A percentile compares a stretch with the other conserved stretches of the same genome.
These are phyloP conservation scores for Pseudotsuga menziesii DNA, from an alignment of 75 land plant species.

Conservation along the genomic window DNA sequence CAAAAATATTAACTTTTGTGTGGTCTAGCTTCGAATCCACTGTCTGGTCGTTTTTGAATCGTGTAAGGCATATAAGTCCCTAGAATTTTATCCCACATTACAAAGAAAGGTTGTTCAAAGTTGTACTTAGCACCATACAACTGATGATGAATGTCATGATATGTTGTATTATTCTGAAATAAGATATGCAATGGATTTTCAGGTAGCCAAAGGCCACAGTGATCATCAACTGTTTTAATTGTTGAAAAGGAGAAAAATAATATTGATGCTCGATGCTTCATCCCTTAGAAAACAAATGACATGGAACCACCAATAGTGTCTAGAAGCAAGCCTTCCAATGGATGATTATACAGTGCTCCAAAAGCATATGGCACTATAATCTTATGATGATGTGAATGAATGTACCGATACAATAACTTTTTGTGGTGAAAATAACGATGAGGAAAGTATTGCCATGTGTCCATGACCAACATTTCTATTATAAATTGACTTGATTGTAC, in stretches of 20 bases:
- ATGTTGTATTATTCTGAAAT: slow-evolving; percentile 60
- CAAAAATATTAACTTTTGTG: neutral
- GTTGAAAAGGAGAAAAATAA: slow-evolving; percentile 82
- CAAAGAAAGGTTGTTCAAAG: slow-evolving; percentile 34
- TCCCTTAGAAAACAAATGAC: slow-evolving; percentile 73
- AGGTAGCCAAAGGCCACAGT: slow-evolving; percentile 79
- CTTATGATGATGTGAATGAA: slow-evolving; percentile 80
- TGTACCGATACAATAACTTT: slow-evolving; percentile 69
- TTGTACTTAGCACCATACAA: slow-evolving; percentile 29
- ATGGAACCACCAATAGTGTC: slow-evolving; percentile 85
- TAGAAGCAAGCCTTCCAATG: slow-evolving; percentile 76
- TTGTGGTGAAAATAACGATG: slow-evolving; percentile 82
- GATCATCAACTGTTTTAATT: slow-evolving; percentile 78
- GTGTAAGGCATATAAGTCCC: slow-evolving; percentile 27
- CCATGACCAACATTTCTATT: slow-evolving; percentile 59
- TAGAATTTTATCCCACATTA: slow-evolving; percentile 23
- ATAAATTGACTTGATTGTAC: slow-evolving; percentile 35
- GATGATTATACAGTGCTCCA: slow-evolving; percentile 90
- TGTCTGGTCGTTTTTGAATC: slow-evolving; percentile 6
- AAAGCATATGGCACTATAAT: slow-evolving; percentile 78
- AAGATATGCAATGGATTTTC: slow-evolving; percentile 63
- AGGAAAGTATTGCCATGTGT: slow-evolving; percentile 78
- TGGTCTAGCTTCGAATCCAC: slow-evolving; percentile 26
- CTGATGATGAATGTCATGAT: slow-evolving; percentile 37
- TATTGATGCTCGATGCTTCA: slow-evolving; percentile 70